Evolutionary conservation across 2,329 filamentous ascomycete species (phyloP), one percentile per base, ranked within the genome.

Genomic region (Fusarium scirpi): DNA sequence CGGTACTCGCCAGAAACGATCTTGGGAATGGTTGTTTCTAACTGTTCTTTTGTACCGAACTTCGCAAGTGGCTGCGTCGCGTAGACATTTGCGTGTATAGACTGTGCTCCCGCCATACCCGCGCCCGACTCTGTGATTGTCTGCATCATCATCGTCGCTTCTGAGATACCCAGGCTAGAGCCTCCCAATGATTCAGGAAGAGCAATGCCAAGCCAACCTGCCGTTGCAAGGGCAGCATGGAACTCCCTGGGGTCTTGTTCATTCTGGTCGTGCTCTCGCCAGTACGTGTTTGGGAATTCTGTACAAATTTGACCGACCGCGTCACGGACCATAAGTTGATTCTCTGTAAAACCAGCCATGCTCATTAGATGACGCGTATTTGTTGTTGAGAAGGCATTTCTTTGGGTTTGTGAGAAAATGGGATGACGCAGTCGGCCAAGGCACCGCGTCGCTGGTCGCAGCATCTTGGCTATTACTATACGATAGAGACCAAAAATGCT

Each of bases 111-210:
- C 0, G 92, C 92, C 84, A 96, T 94, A 6, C 93, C 93, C 6
- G 93, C 93, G 0, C 93, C 93, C 3, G 88, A 90, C 80, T 94
- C 91, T 1, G 91, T 84, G 60, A 94, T 92, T 4, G 92, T 92
- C 74, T 97, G 93, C 84, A 96, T 87, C 92, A 96, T 95, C 87
- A 95, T 92, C 1, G 91, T 93, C 1, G 93, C 93, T 77, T 96
- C 93, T 1, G 91, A 91, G 38, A 97, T 94, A 11, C 90, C 92
- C 11, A 97, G 80, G 0, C 91, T 92, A 2, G 91, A 86, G 1
- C 93, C 93, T 5, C 93, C 93, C 0, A 94, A 85, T 0, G 87
- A 84, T 76, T 94, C 91, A 0, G 92, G 92, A 6, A 96, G 81
- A 0, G 92, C 92, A 70, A 95, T 94, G 5, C 93, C 93, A 43